Evolutionary conservation across 495 filamentous ascomycete species (phyloP).

Genomic region (Aspergillus baeticus): DNA sequence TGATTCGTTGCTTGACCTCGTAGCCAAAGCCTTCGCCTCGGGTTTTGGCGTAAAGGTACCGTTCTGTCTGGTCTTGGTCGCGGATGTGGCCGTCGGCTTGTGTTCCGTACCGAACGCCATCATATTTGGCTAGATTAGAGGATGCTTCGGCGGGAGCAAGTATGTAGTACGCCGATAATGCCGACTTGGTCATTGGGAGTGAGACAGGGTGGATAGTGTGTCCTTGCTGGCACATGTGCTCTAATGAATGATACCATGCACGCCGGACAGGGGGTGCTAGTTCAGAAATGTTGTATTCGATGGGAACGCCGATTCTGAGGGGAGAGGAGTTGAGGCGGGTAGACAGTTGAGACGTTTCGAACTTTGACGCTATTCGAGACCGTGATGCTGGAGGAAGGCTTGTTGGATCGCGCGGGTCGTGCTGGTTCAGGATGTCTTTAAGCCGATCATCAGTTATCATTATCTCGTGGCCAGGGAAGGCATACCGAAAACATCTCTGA

Average conservation of each 20-base stretch:
- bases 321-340: slow-evolving; percentile 26
- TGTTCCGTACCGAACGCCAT: slow-evolving; percentile 85
- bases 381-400: slow-evolving; percentile 56
- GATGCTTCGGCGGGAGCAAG: slow-evolving; percentile 93
- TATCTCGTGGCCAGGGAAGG: background rate
- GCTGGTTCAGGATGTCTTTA: slow-evolving; percentile 49
- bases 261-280: slow-evolving; percentile 65
- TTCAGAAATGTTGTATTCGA: slow-evolving; percentile 86
- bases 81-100: slow-evolving; percentile 36
- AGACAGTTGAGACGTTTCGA: slow-evolving; percentile 19
- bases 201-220: slow-evolving; percentile 72
- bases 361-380: slow-evolving; percentile 35
- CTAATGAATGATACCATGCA: slow-evolving; percentile 65
- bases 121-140: slow-evolving; percentile 97
- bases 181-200: slow-evolving; percentile 80
- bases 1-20: slow-evolving; percentile 82
- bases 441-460: slow-evolving; percentile 3
- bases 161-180: slow-evolving; percentile 91
- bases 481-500: slow-evolving; percentile 57
- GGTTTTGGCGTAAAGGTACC: slow-evolving; percentile 72
- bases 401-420: slow-evolving; percentile 79
- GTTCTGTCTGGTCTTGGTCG: slow-evolving; percentile 29
- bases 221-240: slow-evolving; percentile 55
- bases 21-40: slow-evolving; percentile 72
- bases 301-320: slow-evolving; percentile 69